Conservation (phyloP, 2,329 filamentous ascomycete genomes). For the Penicillium palitans region DNA sequence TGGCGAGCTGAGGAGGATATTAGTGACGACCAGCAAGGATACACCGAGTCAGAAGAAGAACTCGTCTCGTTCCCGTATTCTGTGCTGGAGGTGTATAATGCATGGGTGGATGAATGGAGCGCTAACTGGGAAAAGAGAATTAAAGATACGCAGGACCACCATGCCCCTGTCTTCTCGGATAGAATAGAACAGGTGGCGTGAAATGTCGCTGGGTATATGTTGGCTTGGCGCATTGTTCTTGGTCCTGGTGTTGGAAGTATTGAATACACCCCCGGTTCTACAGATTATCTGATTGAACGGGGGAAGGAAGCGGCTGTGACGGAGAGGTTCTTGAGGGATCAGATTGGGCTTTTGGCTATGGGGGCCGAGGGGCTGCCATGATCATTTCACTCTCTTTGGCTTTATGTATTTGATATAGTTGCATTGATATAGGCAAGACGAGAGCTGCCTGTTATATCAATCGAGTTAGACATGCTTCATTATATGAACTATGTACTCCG, state of each 20-base stretch:
- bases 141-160: neutral
- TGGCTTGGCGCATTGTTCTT: neutral
- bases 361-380: neutral
- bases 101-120: neutral
- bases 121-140: neutral
- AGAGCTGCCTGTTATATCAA: neutral
- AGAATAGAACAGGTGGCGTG: neutral
- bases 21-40: neutral
- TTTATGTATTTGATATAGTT: neutral
- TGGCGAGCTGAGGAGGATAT: neutral
- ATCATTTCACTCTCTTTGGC: neutral
- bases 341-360: neutral
- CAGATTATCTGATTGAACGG: neutral
- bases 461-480: neutral
- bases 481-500: neutral
- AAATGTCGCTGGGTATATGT: neutral
- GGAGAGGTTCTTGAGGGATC: neutral
- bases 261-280: neutral
- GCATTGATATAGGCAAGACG: neutral
- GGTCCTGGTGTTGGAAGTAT: neutral
- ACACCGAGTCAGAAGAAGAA: neutral
- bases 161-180: neutral
- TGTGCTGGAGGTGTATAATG: neutral
- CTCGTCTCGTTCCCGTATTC: neutral
- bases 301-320: neutral